Conservation (phyloP, 257 asterid genomes). For the Solanum ahanhuiri region DNA sequence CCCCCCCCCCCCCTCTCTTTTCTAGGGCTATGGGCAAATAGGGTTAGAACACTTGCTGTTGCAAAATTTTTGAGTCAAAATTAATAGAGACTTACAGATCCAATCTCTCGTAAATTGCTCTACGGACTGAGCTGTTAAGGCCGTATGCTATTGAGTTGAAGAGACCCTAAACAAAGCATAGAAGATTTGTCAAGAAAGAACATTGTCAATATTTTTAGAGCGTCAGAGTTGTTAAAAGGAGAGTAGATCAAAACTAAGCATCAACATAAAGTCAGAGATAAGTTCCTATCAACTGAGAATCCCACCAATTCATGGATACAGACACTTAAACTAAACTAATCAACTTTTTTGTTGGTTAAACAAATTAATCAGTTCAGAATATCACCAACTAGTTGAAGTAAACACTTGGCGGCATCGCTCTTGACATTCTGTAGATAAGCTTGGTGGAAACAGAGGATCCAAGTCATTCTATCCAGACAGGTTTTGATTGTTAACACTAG, state of each 20-base stretch:
- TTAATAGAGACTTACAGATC: constrained; percentile 60
- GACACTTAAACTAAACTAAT: background rate
- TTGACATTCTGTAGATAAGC: background rate
- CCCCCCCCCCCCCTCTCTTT: background rate
- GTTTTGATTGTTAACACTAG: background rate
- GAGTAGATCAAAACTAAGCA: background rate
- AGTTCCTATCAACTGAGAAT: background rate
- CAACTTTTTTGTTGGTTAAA: background rate
- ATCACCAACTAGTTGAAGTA: background rate
- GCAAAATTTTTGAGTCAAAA: background rate
- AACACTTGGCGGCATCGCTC: background rate
- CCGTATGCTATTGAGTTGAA: constrained; percentile 96
- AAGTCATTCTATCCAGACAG: background rate
- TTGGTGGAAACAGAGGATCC: background rate
- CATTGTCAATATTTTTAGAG: background rate
- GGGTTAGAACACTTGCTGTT: background rate
- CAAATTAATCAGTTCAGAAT: background rate
- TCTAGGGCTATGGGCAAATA: background rate
- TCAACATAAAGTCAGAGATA: background rate
- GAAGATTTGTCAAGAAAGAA: background rate
- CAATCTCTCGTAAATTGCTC: constrained; percentile 75
- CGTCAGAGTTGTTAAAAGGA: background rate
- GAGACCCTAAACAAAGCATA: constrained; percentile 53
- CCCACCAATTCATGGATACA: background rate
- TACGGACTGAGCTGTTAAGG: constrained; percentile 85